Percentiles rank a stretch among this genome's conserved stretches.
Conservation (phyloP, 2,329 filamentous ascomycete genomes). For the Neophaeococcomyces aloes region DNA sequence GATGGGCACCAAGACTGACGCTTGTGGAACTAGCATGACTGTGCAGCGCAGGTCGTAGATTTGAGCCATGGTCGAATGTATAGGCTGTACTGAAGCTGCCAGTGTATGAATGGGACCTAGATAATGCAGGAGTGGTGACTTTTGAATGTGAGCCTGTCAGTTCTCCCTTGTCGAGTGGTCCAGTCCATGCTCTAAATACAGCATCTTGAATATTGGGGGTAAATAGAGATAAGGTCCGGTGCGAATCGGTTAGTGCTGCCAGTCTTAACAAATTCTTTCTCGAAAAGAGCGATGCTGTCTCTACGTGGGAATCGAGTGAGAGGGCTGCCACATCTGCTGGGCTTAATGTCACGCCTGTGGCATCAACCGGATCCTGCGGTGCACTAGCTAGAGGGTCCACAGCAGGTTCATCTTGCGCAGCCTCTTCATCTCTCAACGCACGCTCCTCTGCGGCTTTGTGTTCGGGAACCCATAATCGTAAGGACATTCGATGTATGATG, state of each 20-base stretch:
- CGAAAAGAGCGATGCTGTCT: constrained; percentile 83
- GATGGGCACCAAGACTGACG: constrained; percentile 31
- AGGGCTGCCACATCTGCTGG: constrained; percentile 64
- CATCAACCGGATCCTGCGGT: constrained; percentile 71
- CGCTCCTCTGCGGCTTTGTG: constrained; percentile 59
- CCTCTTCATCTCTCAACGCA: constrained; percentile 41
- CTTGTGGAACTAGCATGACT: constrained; percentile 27
- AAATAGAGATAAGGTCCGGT: constrained; percentile 81
- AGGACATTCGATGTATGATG: constrained; percentile 85
- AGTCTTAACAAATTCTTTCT: constrained; percentile 85
- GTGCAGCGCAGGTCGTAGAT: constrained; percentile 43
- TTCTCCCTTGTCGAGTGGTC: constrained; percentile 61
- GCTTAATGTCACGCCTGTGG: constrained; percentile 65
- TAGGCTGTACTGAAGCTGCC: constrained; percentile 43
- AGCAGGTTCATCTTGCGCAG: constrained; percentile 48
- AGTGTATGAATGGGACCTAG: constrained; percentile 53
- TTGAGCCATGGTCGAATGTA: constrained; percentile 62
- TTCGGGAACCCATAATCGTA: constrained; percentile 83
- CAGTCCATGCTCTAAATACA: constrained; percentile 86
- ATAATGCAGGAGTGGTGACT: constrained; percentile 41
- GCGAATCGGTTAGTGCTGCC: constrained; percentile 72
- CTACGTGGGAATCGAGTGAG: constrained; percentile 66
- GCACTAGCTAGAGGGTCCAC: constrained; percentile 74
- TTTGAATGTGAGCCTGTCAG: constrained; percentile 25
- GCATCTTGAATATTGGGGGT: constrained; percentile 84